Evolutionary conservation across 768 basidiomycete genomes (phyloP), one percentile per base, ranked within the genome.

Genomic region (Boletellus sp.): DNA sequence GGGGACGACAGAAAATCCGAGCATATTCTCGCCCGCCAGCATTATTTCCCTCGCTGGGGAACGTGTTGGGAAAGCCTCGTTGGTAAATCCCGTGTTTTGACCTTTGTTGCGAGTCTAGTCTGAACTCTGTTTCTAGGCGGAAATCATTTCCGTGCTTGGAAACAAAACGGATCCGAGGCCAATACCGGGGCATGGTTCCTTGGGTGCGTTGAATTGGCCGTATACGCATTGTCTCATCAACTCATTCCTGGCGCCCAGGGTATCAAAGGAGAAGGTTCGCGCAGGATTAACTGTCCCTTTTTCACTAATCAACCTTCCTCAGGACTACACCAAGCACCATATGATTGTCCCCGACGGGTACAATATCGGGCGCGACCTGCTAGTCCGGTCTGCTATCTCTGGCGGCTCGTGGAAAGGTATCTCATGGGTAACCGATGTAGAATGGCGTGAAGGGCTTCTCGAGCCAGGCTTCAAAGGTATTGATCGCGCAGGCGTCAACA

Each of bases 91-190:
- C 24, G 53, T 26, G 19, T 20, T 1, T 12, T 28, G 10, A 11
- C 45, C n/a, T 28, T 33, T 12, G 28, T 43, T 15, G 7, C 33
- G 23, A 32, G n/a, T 24, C n/a, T 19, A 7, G 26, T 53, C 31
- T 23, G 49, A 40, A 53, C 41, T 40, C 45, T 38, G 26, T 19
- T 24, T 44, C 22, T 60, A 77, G 90, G 90, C n/a, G 91, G 90
- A 2, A 84, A 93, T 50, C 92, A 94, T 62, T 94, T 89, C 60
- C 78, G 90, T 42, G 89, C 89, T 8, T 94, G 90, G 90, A 83
- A 81, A 61, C 90, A 94, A 74, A 90, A 91, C 56, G 90, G 89
- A 3, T 83, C 85, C 0, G 60, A 72, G 16, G 87, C 79, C 0
- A 72, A 84, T 58, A 85, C 79, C 42, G 81, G 85, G 1, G 90